Percentiles rank a stretch among this genome's conserved stretches.
Conservation (phyloP, 805 yeast genomes). For the Candida koratica region DNA sequence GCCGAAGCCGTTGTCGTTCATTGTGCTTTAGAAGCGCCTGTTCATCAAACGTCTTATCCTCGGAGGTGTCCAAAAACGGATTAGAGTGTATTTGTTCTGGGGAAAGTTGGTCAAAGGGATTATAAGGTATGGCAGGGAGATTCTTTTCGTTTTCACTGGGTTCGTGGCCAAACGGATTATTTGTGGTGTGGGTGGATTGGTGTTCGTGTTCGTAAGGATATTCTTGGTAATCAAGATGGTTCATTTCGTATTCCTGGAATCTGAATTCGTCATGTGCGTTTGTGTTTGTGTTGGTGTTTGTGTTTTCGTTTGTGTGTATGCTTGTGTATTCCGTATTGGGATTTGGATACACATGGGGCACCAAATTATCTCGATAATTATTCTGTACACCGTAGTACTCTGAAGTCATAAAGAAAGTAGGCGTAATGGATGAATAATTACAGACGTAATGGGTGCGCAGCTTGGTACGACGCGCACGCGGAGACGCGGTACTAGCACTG, state of each 20-base stretch:
- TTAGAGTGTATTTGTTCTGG: neutral
- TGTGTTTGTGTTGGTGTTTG: neutral
- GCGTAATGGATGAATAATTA: no score
- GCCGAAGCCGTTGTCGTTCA: conserved; percentile 24
- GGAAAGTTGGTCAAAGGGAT: conserved; percentile 1
- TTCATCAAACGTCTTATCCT: conserved; percentile 14
- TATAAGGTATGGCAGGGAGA: neutral
- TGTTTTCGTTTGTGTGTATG: no score
- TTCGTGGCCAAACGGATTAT: neutral
- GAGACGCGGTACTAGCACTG: no score
- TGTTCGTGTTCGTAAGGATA: conserved; percentile 11
- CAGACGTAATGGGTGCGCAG: no score
- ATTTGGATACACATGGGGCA: no score
- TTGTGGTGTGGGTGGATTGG: neutral
- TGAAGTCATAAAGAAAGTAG: no score
- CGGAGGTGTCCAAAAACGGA: neutral
- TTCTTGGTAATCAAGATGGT: conserved; percentile 2
- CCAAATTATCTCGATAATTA: no score
- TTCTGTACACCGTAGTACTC: no score
- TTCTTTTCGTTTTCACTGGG: neutral
- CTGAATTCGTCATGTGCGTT: conserved; percentile 11
- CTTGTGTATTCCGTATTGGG: no score
- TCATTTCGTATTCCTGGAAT: conserved; percentile 8
- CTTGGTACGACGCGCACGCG: no score
- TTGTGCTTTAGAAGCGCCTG: conserved; percentile 14